A percentile compares a stretch with the other conserved stretches of the same genome.
Evolutionary conservation across 257 asterid genomes (phyloP).

Genomic region (Perilla frutescens): DNA sequence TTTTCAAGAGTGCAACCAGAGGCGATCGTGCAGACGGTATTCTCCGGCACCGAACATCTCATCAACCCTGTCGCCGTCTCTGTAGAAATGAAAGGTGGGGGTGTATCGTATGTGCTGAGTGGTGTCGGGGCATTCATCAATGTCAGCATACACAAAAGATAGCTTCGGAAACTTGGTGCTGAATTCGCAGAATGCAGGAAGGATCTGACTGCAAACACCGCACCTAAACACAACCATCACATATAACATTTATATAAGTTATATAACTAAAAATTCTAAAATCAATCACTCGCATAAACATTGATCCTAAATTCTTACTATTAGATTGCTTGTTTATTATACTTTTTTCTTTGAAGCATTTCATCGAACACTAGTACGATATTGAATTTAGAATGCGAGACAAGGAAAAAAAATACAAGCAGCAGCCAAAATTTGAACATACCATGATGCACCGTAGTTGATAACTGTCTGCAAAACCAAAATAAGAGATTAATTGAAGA

Average conservation of each 20-base stretch:
- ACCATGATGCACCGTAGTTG: slow-evolving; percentile 95
- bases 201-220: slow-evolving; percentile 77
- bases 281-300: too few relatives aligned
- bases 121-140: slow-evolving; percentile 88
- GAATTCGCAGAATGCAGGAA: slow-evolving; percentile 66
- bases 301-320: too few relatives aligned
- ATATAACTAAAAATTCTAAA: too few relatives aligned
- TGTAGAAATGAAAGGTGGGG: too few relatives aligned
- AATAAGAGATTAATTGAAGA: slow-evolving; percentile 31
- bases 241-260: too few relatives aligned
- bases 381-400: neutral
- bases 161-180: slow-evolving; percentile 73
- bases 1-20: slow-evolving; percentile 82
- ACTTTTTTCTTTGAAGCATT: slow-evolving; percentile 31
- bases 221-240: slow-evolving; percentile 53
- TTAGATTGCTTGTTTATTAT: too few relatives aligned
- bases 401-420: too few relatives aligned
- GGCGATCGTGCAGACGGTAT: slow-evolving; percentile 83
- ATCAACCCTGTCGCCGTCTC: too few relatives aligned
- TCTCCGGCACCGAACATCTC: slow-evolving; percentile 90
- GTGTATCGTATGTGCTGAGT: too few relatives aligned
- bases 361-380: slow-evolving; percentile 44
- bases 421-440: slow-evolving; percentile 18
- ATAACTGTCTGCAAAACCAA: slow-evolving; percentile 70
- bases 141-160: slow-evolving; percentile 79